phyloP scores from a whole-genome alignment of 345 rosid genomes.

The Litchi chinensis region DNA sequence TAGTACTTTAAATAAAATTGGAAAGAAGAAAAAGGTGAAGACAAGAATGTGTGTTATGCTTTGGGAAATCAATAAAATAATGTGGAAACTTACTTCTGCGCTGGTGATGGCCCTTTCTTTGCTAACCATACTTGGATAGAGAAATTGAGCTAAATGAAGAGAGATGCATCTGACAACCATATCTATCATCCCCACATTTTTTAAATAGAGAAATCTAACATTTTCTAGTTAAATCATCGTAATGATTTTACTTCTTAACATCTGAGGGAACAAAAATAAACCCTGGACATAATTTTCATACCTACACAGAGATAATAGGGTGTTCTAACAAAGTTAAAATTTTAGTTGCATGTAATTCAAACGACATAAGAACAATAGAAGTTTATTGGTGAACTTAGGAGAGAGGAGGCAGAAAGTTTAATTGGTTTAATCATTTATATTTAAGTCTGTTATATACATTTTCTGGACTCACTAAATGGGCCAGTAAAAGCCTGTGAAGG shows the following conservation, averaged over 20 bases:
- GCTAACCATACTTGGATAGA: slow-evolving; percentile 67
- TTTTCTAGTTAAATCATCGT: slow-evolving; percentile 76
- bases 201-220: slow-evolving; percentile 44
- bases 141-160: slow-evolving; percentile 26
- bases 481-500: too few species aligned
- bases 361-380: too few species aligned
- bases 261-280: slow-evolving; percentile 38
- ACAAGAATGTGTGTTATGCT: slow-evolving; percentile 11
- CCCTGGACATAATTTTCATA: slow-evolving; percentile 77
- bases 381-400: too few species aligned
- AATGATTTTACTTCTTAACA: slow-evolving; percentile 75
- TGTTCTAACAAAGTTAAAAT: background rate
- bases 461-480: too few species aligned
- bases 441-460: too few species aligned
- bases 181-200: slow-evolving; percentile 15
- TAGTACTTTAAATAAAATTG: background rate
- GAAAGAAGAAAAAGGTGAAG: slow-evolving; percentile 4
- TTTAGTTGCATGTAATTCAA: too few species aligned
- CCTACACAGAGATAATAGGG: slow-evolving; percentile 43
- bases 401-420: too few species aligned
- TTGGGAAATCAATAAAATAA: background rate
- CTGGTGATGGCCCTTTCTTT: slow-evolving; percentile 61
- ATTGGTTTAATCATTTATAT: too few species aligned
- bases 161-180: slow-evolving; percentile 1
- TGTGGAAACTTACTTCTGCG: slow-evolving; percentile 56